Evolutionary conservation across 805 yeast genomes (phyloP), one percentile per base, ranked within the genome.

Genomic region (Kuraishia ogatae): DNA sequence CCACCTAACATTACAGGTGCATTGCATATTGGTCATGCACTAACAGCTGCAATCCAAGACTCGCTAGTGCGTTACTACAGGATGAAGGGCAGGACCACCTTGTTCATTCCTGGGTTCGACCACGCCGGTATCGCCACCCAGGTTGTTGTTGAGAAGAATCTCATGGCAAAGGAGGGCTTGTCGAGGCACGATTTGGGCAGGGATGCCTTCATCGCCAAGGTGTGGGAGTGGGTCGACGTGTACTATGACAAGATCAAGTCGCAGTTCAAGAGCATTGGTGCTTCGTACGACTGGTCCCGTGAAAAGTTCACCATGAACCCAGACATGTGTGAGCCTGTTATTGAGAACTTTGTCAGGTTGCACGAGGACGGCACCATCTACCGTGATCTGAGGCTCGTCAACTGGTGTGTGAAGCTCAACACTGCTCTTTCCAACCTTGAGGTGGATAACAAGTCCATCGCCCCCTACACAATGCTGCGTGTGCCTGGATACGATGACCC

Each of bases 1-100:
- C 99, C 99, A 59, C 99, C 99, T 68, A 94, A 94, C 71, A 96
- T 94, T 60, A 94, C 99, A 51, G 99, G 99, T 74, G 97, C 98
- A 51, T 80, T 94, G 62, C 99, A 94, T 72, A 94, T 94, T 71
- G 99, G 99, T 63, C 99, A 94, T 72, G 99, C 98, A 28, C 80
- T 94, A 69, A 94, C 99, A 19, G 89, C 92, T 58, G 78, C 98
- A 39, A 87, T 94, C 66, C 99, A 94, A 77, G 99, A 94, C 71
- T 72, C 97, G 24, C 81, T 94, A 67, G 84, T 92, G 61, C 84
- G 99, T 73, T 94, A 82, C 78, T 84, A 94, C 79, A 87, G 99
- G 77, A 94, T 94, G 99, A 85, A 85, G 72, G 98, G 98, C 54
- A 89, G 89, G 73, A 91, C 98, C 54, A 92, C 91, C 15, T 76